Conservation (phyloP, 2,329 filamentous ascomycete species). For the Calonectria hawksworthii region DNA sequence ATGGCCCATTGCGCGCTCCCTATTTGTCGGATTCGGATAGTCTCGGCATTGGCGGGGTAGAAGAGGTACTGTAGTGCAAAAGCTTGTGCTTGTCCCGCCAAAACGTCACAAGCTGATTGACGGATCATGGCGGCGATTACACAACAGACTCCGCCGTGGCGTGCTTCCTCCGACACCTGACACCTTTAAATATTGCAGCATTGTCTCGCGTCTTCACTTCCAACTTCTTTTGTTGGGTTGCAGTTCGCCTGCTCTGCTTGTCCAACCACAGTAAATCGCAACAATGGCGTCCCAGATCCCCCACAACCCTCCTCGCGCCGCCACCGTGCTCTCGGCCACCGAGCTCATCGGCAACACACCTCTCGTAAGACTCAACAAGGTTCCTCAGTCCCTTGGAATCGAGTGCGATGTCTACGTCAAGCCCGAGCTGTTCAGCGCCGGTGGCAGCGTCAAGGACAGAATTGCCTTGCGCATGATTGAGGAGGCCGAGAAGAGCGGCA, state of each 20-base stretch:
- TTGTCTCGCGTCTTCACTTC: background rate
- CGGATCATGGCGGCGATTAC: slow-evolving; percentile 28
- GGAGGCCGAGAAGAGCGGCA: slow-evolving; percentile 89
- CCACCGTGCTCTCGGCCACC: slow-evolving; percentile 73
- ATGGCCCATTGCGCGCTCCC: background rate
- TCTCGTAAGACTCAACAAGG: slow-evolving; percentile 92
- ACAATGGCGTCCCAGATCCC: slow-evolving; percentile 48
- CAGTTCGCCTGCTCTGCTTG: background rate
- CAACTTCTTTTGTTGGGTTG: background rate
- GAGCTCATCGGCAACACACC: slow-evolving; percentile 96
- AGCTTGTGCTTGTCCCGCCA: slow-evolving; percentile 37
- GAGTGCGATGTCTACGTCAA: slow-evolving; percentile 92
- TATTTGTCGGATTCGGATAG: slow-evolving; percentile 37
- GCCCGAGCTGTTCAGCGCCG: slow-evolving; percentile 93
- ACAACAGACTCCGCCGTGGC: slow-evolving; percentile 41
- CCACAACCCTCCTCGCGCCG: slow-evolving; percentile 49
- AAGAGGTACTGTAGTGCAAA: slow-evolving; percentile 24
- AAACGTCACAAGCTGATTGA: slow-evolving; percentile 28
- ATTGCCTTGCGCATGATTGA: slow-evolving; percentile 99
- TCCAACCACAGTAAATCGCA: background rate
- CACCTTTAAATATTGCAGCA: background rate
- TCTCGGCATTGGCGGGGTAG: slow-evolving; percentile 49
- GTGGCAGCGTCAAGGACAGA: slow-evolving; percentile 93
- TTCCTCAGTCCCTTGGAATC: slow-evolving; percentile 91
- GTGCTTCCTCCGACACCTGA: slow-evolving; percentile 35